A percentile compares a stretch with the other conserved stretches of the same genome.
Conservation (phyloP, 2,329 filamentous ascomycete genomes). For the Sphaceloma murrayae region DNA sequence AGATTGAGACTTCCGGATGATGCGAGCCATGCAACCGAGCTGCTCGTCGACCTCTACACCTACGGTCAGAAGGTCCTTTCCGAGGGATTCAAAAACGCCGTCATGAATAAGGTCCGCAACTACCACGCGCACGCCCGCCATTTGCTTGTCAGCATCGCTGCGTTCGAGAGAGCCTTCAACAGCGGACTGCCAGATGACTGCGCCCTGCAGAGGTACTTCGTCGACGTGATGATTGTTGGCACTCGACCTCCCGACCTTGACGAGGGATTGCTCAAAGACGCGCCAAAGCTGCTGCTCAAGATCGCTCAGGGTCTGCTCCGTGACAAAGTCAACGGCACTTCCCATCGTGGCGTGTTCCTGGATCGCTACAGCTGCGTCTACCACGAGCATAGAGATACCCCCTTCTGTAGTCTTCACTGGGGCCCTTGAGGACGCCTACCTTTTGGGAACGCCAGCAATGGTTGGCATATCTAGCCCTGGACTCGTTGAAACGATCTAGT, state of each 20-base stretch:
- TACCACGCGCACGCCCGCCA: background rate
- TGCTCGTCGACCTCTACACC: constrained; percentile 10
- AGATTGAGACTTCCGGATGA: background rate
- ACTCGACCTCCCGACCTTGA: background rate
- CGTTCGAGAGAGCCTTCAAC: constrained; percentile 5
- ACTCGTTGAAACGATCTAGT: no score
- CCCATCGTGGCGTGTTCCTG: background rate
- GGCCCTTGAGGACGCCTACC: no score
- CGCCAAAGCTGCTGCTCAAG: background rate
- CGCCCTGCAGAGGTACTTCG: constrained; percentile 1
- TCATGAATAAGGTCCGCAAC: background rate
- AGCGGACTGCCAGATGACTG: background rate
- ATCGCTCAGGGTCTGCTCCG: background rate
- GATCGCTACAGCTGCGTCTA: background rate
- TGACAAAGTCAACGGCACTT: background rate
- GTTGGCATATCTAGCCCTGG: no score
- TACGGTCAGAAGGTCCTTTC: constrained; percentile 4
- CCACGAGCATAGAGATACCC: constrained; percentile 9
- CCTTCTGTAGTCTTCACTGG: background rate
- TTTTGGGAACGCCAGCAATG: no score
- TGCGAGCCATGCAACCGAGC: background rate
- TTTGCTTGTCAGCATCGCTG: background rate
- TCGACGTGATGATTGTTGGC: constrained; percentile 6
- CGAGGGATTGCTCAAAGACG: background rate
- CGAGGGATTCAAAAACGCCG: constrained; percentile 12